These are phyloP conservation scores for Rhizopogon salebrosus DNA, from an alignment of 768 basidiomycete species.

Conservation along the genomic window DNA sequence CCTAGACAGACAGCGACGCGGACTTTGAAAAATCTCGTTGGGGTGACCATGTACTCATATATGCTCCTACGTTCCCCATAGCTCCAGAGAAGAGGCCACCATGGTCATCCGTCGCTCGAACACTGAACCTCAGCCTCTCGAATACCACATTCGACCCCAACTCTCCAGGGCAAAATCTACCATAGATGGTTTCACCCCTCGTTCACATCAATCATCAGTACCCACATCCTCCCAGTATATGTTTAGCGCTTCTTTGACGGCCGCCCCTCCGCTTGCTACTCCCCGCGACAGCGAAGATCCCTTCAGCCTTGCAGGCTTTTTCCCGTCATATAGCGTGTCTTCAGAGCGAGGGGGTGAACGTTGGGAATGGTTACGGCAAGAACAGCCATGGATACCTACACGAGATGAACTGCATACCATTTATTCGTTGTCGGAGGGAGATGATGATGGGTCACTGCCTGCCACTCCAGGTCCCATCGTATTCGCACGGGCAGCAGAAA, in stretches of 20 bases:
- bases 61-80: neutral
- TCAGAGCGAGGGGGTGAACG: constrained; percentile 22
- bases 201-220: neutral
- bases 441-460: constrained; percentile 14
- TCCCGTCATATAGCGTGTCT: constrained; percentile 30
- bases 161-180: constrained; percentile 5
- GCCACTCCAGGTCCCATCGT: constrained; percentile 16
- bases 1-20: neutral
- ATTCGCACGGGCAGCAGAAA: constrained; percentile 28
- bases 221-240: constrained; percentile 1
- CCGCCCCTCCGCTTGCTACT: constrained; percentile 10
- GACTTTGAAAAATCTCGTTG: constrained; percentile 8
- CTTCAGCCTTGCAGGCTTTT: constrained; percentile 45
- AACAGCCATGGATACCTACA: constrained; percentile 15
- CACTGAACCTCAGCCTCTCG: constrained; percentile 20
- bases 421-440: constrained; percentile 13
- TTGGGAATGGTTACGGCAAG: constrained; percentile 39
- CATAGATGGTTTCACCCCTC: constrained; percentile 1
- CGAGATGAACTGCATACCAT: constrained; percentile 4
- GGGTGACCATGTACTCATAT: neutral
- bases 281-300: constrained; percentile 36
- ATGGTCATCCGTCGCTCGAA: constrained; percentile 28
- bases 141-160: neutral
- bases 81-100: neutral
- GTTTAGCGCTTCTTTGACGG: neutral